Evolutionary conservation across 257 asterid genomes (phyloP).

Genomic region (Nicotiana benthamiana): DNA sequence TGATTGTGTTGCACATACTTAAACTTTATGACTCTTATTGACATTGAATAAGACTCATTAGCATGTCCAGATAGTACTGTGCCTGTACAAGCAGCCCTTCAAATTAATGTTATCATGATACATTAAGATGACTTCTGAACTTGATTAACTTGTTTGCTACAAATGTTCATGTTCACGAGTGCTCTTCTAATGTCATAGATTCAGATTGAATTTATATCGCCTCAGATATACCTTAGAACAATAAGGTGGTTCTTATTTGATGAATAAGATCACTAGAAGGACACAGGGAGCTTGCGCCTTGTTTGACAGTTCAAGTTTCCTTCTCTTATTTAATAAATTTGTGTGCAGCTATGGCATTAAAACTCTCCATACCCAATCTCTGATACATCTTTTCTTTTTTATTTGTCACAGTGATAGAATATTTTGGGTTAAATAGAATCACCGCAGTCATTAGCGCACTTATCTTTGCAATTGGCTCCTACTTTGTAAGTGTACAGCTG

Average conservation of each 20-base stretch:
- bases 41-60: background rate
- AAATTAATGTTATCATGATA: background rate
- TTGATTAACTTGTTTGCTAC: background rate
- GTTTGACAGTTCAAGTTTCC: background rate
- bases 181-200: background rate
- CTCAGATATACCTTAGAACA: background rate
- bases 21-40: background rate
- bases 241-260: background rate
- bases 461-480: conserved; percentile 38
- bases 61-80: background rate
- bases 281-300: background rate
- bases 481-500: conserved; percentile 47
- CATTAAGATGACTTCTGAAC: background rate
- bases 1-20: background rate
- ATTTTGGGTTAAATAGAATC: conserved; percentile 41
- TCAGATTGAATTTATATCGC: background rate
- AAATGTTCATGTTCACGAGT: background rate
- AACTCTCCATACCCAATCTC: background rate
- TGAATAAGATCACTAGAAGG: background rate
- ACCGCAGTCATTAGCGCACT: conserved; percentile 39
- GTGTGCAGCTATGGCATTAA: background rate
- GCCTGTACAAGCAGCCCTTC: background rate
- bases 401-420: conserved; percentile 50
- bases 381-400: background rate
- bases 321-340: background rate